Base-by-base conservation (phyloP, 2,329 filamentous ascomycete genomes). In the Sporothrix brunneoviolacea region DNA sequence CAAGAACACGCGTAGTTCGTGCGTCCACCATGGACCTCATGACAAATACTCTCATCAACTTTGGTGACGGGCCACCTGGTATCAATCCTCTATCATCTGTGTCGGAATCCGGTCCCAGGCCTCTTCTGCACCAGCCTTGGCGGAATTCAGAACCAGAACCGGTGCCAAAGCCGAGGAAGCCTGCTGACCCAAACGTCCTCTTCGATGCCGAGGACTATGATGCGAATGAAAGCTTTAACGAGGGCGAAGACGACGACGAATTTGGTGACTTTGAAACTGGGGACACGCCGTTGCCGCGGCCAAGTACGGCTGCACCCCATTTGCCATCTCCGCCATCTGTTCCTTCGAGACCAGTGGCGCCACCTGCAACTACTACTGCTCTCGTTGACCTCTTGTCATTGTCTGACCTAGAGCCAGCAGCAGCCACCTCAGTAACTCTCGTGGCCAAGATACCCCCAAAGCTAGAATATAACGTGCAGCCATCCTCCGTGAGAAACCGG, bases 151-250 rank as follows among this genome's bases (percentile, higher is more conserved):
- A 19, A 33, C n/a, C 43, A 15, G 37, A 27, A 9, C 39, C 15
- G 10, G 22, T 27, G 13, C 48, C 18, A 28, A 44, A 45, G 40
- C 27, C 55, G 5, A 52, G 48, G 35, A 59, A 48, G 49, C 63
- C 63, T 12, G 54, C 61, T 1, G 67, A 79, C 38, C 65, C 76
- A 2, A 76, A 80, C 56, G 75, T 88, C 4, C 68, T 88, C 3
- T 88, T 88, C 61, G 83, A 88, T 64, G 83, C 77, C 32, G 75
- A 77, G 37, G 74, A 80, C 44, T 76, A 76, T 56, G 73, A 72
- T 48, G 60, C 69, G 13, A 62, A 69, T 30, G 62, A 60, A 3
- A 21, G 21, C 27, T 63, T 60, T 5, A 68, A 68, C 10, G 70
- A 68, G 7, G 67, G 69, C n/a, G 53, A 59, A 28, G 55, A 56